Conservation (phyloP, 345 rosid species). For the Rhodamnia argentea region DNA sequence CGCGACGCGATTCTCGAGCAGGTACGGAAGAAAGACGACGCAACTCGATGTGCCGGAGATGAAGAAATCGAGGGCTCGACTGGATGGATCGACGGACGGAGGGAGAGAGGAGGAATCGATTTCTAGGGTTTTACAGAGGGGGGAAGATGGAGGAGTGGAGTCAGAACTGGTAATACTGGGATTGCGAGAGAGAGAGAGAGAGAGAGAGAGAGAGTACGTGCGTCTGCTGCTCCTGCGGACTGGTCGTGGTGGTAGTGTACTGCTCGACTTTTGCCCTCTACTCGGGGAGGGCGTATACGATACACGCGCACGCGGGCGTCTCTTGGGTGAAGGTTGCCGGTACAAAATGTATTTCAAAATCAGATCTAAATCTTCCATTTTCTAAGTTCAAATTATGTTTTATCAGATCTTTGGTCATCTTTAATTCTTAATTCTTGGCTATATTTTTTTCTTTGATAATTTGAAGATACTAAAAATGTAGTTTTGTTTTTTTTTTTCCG, state of each 20-base stretch:
- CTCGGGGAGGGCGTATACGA: background rate
- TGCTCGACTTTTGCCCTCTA: background rate
- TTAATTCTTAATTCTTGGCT: background rate
- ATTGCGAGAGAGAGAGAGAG: background rate
- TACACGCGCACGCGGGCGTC: too few species aligned
- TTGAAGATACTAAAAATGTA: background rate
- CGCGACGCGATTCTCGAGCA: too few species aligned
- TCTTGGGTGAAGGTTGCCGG: too few species aligned
- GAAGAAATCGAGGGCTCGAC: background rate
- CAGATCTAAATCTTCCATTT: background rate
- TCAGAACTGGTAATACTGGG: background rate
- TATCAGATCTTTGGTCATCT: background rate
- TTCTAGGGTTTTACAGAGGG: conserved; percentile 32
- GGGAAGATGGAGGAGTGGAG: background rate
- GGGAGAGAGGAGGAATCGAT: conserved; percentile 1
- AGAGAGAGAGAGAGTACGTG: background rate
- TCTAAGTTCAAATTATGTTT: background rate
- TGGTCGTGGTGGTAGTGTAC: background rate
- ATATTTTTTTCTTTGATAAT: fast-evolving
- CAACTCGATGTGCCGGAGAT: background rate
- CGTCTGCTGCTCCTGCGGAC: background rate
- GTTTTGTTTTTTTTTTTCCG: background rate
- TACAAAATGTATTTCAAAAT: background rate
- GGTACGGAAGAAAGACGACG: too few species aligned
- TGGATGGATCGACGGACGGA: background rate